These are phyloP conservation scores for Stentor roeselii DNA, from an alignment of 73 alveolate species.

Conservation along the genomic window DNA sequence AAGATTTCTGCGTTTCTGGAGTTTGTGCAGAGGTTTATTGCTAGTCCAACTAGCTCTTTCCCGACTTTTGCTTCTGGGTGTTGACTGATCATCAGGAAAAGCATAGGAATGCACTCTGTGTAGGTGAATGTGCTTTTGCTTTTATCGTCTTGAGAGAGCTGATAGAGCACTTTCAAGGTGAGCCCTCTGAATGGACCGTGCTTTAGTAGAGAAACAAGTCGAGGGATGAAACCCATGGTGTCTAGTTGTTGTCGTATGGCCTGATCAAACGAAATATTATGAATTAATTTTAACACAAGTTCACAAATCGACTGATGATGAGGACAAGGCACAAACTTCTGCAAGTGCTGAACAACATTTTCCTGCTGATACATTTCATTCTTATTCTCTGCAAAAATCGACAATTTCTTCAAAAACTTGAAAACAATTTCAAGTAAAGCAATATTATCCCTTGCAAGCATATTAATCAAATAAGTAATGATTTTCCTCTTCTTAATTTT, in stretches of 20 bases:
- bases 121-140: slow-evolving; percentile 90
- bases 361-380: slow-evolving; percentile 67
- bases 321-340: slow-evolving; percentile 31
- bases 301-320: slow-evolving; percentile 14
- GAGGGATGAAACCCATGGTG: slow-evolving; percentile 83
- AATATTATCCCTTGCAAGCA: slow-evolving; percentile 89
- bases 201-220: slow-evolving; percentile 82
- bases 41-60: slow-evolving; percentile 90
- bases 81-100: slow-evolving; percentile 84
- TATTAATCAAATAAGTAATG: slow-evolving; percentile 68
- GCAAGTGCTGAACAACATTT: not conserved
- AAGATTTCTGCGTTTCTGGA: slow-evolving; percentile 92
- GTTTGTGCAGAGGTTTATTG: slow-evolving; percentile 86
- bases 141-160: slow-evolving; percentile 89
- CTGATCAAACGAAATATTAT: slow-evolving; percentile 89
- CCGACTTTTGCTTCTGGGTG: slow-evolving; percentile 97
- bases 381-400: slow-evolving; percentile 89
- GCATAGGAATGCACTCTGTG: slow-evolving; percentile 91
- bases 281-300: slow-evolving; percentile 67
- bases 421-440: slow-evolving; percentile 86
- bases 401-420: slow-evolving; percentile 87
- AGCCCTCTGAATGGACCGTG: slow-evolving; percentile 90
- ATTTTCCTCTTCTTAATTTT: slow-evolving; percentile 91
- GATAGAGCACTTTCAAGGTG: slow-evolving; percentile 80
- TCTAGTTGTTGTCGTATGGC: slow-evolving; percentile 80